Percentiles rank a stretch among this genome's conserved stretches.
phyloP scores from a whole-genome alignment of 2,329 filamentous ascomycete genomes.

The Venturia nashicola region DNA sequence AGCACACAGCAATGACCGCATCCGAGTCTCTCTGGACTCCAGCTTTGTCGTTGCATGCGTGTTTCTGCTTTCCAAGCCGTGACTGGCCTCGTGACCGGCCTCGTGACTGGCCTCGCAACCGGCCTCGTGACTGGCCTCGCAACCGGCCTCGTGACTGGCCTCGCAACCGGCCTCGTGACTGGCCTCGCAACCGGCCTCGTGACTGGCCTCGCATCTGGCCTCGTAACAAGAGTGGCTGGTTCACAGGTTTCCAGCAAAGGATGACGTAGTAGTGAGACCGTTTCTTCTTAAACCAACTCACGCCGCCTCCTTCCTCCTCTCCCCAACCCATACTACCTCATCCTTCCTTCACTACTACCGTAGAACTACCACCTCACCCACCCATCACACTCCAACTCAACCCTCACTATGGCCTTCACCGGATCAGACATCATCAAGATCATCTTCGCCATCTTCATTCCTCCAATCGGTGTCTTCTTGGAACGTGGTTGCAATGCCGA shows the following conservation, averaged over 20 bases:
- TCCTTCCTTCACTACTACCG: too few relatives aligned
- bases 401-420: conserved; percentile 46
- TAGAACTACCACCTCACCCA: conserved; percentile 4
- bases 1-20: too few relatives aligned
- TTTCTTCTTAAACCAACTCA: background rate
- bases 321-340: background rate
- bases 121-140: too few relatives aligned
- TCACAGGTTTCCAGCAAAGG: background rate
- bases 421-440: conserved; percentile 64
- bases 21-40: too few relatives aligned
- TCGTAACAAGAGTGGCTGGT: background rate
- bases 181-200: too few relatives aligned
- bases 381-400: conserved; percentile 5
- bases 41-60: background rate
- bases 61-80: background rate
- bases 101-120: too few relatives aligned
- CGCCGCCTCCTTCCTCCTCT: background rate
- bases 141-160: too few relatives aligned
- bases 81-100: background rate
- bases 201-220: too few relatives aligned
- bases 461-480: conserved; percentile 85
- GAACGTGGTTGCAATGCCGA: conserved; percentile 82
- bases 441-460: conserved; percentile 80
- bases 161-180: too few relatives aligned
- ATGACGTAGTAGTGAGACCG: background rate